phyloP scores from a whole-genome alignment of 768 basidiomycete genomes.

The Nidula microcarpa region DNA sequence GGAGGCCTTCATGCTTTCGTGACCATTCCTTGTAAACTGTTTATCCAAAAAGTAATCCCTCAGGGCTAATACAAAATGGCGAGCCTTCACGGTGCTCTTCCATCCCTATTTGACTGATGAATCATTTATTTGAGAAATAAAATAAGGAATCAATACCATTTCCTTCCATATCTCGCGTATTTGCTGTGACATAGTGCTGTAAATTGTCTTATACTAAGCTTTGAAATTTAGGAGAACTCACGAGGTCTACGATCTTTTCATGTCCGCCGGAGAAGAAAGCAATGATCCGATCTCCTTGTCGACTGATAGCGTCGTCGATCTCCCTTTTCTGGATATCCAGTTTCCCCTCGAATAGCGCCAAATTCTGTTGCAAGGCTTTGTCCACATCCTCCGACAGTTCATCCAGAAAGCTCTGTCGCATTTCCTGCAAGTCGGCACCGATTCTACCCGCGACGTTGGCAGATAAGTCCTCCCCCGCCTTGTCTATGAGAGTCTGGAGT shows the following conservation, averaged over 20 bases:
- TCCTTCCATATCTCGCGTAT: conserved; percentile 36
- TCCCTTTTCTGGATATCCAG: conserved; percentile 25
- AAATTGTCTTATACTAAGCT: too few species aligned
- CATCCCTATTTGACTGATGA: conserved; percentile 16
- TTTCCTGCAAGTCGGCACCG: conserved; percentile 13
- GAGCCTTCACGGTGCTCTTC: conserved; percentile 33
- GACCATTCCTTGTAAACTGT: neutral
- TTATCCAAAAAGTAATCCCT: conserved; percentile 29
- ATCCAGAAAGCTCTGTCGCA: conserved; percentile 7
- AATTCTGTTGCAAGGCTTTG: conserved; percentile 21
- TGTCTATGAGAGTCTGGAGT: conserved; percentile 19
- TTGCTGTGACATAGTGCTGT: conserved; percentile 21
- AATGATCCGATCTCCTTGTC: neutral
- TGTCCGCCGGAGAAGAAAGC: neutral
- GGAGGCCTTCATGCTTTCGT: neutral
- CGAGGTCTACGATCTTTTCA: neutral
- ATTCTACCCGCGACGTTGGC: neutral
- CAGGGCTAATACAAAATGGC: conserved; percentile 32
- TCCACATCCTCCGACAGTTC: conserved; percentile 16
- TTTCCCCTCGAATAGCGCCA: conserved; percentile 30
- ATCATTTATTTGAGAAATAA: conserved; percentile 3
- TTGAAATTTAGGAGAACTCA: neutral
- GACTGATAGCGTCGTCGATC: conserved; percentile 7
- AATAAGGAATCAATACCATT: conserved; percentile 20
- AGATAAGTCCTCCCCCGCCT: conserved; percentile 9